phyloP scores from a whole-genome alignment of 345 rosid genomes.

The Gossypium bickii region DNA sequence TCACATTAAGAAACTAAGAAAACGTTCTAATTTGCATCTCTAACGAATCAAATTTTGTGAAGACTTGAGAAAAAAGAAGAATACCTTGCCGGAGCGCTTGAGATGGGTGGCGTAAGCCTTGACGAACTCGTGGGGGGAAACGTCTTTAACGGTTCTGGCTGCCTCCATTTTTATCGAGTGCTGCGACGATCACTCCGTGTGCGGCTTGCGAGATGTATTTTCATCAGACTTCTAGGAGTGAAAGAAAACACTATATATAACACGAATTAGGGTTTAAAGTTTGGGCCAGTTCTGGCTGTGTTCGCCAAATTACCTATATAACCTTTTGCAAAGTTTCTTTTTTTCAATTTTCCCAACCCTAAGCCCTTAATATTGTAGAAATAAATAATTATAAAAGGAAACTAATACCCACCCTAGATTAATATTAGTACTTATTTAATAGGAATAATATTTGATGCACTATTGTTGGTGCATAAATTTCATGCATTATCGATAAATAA shows the following conservation, averaged over 20 bases:
- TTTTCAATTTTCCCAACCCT: too few species aligned
- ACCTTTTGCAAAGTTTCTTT: neutral
- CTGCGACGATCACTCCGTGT: neutral
- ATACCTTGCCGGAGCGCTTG: constrained; percentile 88
- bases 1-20: neutral
- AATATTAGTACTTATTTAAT: too few species aligned
- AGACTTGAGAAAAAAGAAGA: neutral
- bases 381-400: too few species aligned
- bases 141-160: constrained; percentile 70
- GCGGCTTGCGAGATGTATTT: neutral
- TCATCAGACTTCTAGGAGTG: neutral
- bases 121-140: constrained; percentile 80
- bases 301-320: neutral
- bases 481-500: too few species aligned
- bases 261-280: neutral
- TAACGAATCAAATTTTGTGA: neutral
- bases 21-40: neutral
- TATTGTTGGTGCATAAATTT: too few species aligned
- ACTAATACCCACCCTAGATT: too few species aligned
- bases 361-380: too few species aligned
- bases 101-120: constrained; percentile 81
- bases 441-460: too few species aligned
- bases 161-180: constrained; percentile 35
- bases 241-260: neutral
- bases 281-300: neutral